These are phyloP conservation scores for Penicillium griseofulvum DNA, from an alignment of 2,329 filamentous ascomycete species.

Conservation along the genomic window DNA sequence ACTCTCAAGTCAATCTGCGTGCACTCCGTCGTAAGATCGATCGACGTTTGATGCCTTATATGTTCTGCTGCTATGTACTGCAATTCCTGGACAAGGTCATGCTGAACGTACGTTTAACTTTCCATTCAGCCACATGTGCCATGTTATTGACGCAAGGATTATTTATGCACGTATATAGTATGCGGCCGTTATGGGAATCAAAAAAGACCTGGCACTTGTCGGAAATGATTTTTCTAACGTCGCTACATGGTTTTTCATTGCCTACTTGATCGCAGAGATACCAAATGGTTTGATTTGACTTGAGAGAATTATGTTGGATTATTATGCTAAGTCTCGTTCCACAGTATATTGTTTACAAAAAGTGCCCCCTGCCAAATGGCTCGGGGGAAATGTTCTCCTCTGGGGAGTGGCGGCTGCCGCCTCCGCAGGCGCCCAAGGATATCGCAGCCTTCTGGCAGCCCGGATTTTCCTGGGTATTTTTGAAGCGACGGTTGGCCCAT, in stretches of 20 bases:
- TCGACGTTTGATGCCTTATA: conserved; percentile 30
- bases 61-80: conserved; percentile 34
- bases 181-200: conserved; percentile 62
- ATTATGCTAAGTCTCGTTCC: neutral
- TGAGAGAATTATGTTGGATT: neutral
- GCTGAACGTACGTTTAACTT: conserved; percentile 24
- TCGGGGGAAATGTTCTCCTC: conserved; percentile 57
- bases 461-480: conserved; percentile 61
- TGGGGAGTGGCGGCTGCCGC: conserved; percentile 45
- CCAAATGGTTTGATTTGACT: conserved; percentile 47
- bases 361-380: conserved; percentile 43
- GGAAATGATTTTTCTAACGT: conserved; percentile 61
- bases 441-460: conserved; percentile 53
- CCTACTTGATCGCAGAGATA: conserved; percentile 56
- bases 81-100: conserved; percentile 38
- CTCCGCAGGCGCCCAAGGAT: conserved; percentile 55
- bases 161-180: conserved; percentile 29
- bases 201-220: conserved; percentile 51
- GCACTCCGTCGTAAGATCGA: conserved; percentile 32
- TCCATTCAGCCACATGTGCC: no score
- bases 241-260: conserved; percentile 61
- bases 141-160: neutral
- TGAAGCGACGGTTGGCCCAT: conserved; percentile 59
- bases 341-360: conserved; percentile 24
- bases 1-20: conserved; percentile 16